Conservation (phyloP, 768 basidiomycete genomes). For the Calocera viscosa region DNA sequence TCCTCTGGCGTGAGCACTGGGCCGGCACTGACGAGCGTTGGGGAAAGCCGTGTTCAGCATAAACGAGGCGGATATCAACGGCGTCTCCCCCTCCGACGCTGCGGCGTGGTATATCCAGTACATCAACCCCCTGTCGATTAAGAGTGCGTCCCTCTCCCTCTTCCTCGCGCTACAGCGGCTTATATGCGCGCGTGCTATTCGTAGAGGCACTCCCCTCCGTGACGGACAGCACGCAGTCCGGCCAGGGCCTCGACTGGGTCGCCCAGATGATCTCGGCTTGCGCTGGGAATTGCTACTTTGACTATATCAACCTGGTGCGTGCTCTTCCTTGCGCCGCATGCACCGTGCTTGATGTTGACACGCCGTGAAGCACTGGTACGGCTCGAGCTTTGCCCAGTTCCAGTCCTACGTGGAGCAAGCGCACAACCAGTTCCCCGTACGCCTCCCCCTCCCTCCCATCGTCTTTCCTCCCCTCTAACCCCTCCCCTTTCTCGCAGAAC, state of each 20-base stretch:
- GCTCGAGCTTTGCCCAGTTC: background rate
- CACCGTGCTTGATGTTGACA: background rate
- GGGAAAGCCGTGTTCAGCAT: background rate
- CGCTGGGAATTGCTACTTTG: background rate
- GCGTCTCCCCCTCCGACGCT: background rate
- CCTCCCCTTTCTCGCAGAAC: background rate
- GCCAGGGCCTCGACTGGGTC: background rate
- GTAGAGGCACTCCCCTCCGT: background rate
- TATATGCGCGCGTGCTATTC: background rate
- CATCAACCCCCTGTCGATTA: background rate
- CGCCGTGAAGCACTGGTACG: background rate
- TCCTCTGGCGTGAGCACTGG: background rate
- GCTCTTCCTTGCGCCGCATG: background rate
- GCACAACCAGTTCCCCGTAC: background rate
- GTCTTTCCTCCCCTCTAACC: background rate
- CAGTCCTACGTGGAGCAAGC: background rate
- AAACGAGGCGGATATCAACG: background rate
- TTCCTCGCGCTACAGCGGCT: background rate
- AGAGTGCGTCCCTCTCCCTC: background rate
- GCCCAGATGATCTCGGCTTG: background rate
- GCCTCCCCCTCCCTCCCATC: background rate
- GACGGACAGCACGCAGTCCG: background rate
- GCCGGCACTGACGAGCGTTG: background rate
- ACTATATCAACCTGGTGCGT: background rate
- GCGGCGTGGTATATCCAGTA: background rate